Percentiles rank a stretch among this genome's conserved stretches.
These are phyloP conservation scores for Aspergillus indologenus DNA, from an alignment of 495 filamentous ascomycete genomes.

Conservation along the genomic window DNA sequence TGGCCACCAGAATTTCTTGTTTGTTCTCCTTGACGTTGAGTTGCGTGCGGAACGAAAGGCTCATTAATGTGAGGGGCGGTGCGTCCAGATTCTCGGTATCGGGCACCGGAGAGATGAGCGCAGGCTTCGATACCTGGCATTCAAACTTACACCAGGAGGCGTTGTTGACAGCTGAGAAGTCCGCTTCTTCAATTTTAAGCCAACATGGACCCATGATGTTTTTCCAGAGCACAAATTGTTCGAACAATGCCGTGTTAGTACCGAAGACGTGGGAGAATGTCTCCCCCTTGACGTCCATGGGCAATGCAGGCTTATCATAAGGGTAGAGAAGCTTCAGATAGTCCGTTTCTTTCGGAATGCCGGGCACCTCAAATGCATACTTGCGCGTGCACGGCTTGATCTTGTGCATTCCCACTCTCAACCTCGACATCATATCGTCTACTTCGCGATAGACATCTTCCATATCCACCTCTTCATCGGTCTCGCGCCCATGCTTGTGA, in stretches of 20 bases:
- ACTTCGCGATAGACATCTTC: constrained; percentile 87
- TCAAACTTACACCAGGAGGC: constrained; percentile 97
- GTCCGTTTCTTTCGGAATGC: constrained; percentile 81
- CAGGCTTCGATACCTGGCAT: constrained; percentile 73
- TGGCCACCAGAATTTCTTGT: constrained; percentile 88
- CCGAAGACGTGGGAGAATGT: constrained; percentile 96
- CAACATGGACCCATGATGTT: constrained; percentile 98
- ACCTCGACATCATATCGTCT: constrained; percentile 74
- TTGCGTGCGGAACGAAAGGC: constrained; percentile 79
- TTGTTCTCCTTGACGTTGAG: constrained; percentile 94
- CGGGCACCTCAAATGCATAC: constrained; percentile 91
- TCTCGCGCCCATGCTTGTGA: constrained; percentile 61
- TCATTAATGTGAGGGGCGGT: constrained; percentile 91
- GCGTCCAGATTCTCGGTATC: constrained; percentile 76
- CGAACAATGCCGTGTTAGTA: constrained; percentile 88
- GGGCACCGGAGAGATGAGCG: constrained; percentile 61
- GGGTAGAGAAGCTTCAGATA: constrained; percentile 94
- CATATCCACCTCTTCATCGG: constrained; percentile 81
- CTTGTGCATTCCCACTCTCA: constrained; percentile 83
- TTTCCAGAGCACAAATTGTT: constrained; percentile 97
- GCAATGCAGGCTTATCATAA: constrained; percentile 70
- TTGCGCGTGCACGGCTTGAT: constrained; percentile 86
- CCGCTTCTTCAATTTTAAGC: constrained; percentile 80
- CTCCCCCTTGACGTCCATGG: constrained; percentile 71
- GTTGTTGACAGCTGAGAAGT: constrained; percentile 83